Base-by-base conservation (phyloP, 192 early-diverging fungal genomes). In the Entomortierella parvispora region DNA sequence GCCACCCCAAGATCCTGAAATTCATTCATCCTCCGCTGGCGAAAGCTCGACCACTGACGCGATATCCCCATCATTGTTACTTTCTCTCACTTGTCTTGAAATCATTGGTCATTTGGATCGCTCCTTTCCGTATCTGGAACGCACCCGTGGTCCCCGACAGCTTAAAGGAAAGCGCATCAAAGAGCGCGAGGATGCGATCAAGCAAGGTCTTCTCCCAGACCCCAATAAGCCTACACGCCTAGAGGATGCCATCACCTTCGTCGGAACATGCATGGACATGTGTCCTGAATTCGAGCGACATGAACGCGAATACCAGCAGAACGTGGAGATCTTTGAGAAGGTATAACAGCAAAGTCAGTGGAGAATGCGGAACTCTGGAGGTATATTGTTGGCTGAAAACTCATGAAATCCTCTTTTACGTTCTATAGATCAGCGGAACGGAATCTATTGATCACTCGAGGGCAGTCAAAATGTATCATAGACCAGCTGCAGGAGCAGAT, bases 251-350 rank as follows among this genome's bases (percentile, higher is more conserved):
- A 81, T 89, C 23, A 62, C 76, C 8, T 87, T 98, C 53, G 77
- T 89, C 18, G 95, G 93, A 12, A 92, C 93, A 2, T 98, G 96
- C 56, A 65, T 77, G 66, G 88, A 91, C 28, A 98, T 96, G 94
- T 96, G 95, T 78, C 93, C 96, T 0, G 89, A 89, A 65, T 96
- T 89, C 68, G 96, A 98, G 80, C 84, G 93, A 17, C 83, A 93
- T 50, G 94, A 96, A 60, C 85, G 96, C 29, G 92, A 94, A 54
- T 86, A 87, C 49, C 91, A 93, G 49, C 89, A 93, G 58, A 85
- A 80, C 44, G 62, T 96, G 34, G 88, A 90, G 55, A 66, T 74
- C 26, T 89, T 93, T 59, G 95, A 98, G 74, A 91, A 83, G 85
- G 90, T 89, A 77, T n/a, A n/a, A n/a, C n/a, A n/a, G n/a, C n/a